Percentiles rank a stretch among this genome's conserved stretches.
phyloP scores from a whole-genome alignment of 2,329 filamentous ascomycete genomes.

The Curvularia sp. region DNA sequence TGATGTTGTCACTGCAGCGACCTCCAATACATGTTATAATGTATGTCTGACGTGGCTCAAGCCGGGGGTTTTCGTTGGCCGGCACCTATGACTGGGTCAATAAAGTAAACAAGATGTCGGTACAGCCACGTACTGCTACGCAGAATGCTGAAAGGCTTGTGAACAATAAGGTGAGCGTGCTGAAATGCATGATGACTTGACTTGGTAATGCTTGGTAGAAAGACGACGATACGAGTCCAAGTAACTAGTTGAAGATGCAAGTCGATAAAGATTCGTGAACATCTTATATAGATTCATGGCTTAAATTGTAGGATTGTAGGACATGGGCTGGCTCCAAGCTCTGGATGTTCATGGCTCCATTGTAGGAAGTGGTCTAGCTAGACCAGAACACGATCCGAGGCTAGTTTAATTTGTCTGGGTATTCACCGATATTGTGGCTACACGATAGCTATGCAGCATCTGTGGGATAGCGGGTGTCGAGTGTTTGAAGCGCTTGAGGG shows the following conservation, averaged over 20 bases:
- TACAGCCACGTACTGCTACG: conserved; percentile 27
- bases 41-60: conserved; percentile 37
- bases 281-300: conserved; percentile 17
- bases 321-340: conserved; percentile 1
- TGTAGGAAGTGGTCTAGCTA: conserved; percentile 10
- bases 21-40: conserved; percentile 39
- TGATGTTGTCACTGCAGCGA: conserved; percentile 20
- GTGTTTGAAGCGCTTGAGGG: background rate
- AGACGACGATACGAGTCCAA: background rate
- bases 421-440: conserved; percentile 20
- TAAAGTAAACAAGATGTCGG: background rate
- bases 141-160: conserved; percentile 23
- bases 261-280: background rate
- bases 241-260: background rate
- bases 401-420: conserved; percentile 16
- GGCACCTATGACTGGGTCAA: conserved; percentile 23
- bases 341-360: conserved; percentile 8
- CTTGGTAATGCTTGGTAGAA: background rate
- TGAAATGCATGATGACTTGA: conserved; percentile 29
- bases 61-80: conserved; percentile 19
- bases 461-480: background rate
- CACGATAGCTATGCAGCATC: conserved; percentile 5
- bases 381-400: conserved; percentile 20
- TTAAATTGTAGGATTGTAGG: background rate
- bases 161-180: conserved; percentile 21